Conservation (phyloP, 805 yeast species). For the Ogataea parapolymorpha region DNA sequence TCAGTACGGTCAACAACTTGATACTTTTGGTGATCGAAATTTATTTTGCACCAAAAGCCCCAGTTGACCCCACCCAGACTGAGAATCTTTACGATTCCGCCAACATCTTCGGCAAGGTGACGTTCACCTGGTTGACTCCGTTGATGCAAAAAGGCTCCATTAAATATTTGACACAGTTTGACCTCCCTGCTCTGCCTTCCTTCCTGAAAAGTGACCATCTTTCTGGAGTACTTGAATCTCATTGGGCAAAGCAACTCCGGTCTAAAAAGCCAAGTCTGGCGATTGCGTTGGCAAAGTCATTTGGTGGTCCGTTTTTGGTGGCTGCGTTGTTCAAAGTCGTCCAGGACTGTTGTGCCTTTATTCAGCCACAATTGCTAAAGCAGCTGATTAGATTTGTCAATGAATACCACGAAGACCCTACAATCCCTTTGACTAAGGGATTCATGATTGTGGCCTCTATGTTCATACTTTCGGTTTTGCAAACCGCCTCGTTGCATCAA, state of each 20-base stretch:
- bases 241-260: conserved; percentile 58
- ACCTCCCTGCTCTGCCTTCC: conserved; percentile 76
- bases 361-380: conserved; percentile 82
- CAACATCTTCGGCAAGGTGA: conserved; percentile 48
- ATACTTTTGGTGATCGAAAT: conserved; percentile 45
- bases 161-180: conserved; percentile 46
- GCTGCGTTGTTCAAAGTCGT: conserved; percentile 71
- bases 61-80: conserved; percentile 33
- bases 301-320: conserved; percentile 64
- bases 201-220: conserved; percentile 56
- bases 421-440: conserved; percentile 68
- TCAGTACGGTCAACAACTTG: conserved; percentile 35
- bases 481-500: conserved; percentile 74
- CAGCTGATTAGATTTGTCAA: conserved; percentile 60
- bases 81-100: conserved; percentile 45
- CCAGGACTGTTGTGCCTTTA: conserved; percentile 78
- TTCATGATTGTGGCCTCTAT: conserved; percentile 70
- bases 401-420: conserved; percentile 41
- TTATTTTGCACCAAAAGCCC: conserved; percentile 35
- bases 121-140: conserved; percentile 60
- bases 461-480: conserved; percentile 74
- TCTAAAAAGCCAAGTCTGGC: conserved; percentile 31
- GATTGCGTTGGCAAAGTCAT: conserved; percentile 59
- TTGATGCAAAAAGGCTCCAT: conserved; percentile 51
- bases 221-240: conserved; percentile 44